Evolutionary conservation across 163 green algal genomes (phyloP), one percentile per base, ranked within the genome.

Genomic region (Picocystis sp.): DNA sequence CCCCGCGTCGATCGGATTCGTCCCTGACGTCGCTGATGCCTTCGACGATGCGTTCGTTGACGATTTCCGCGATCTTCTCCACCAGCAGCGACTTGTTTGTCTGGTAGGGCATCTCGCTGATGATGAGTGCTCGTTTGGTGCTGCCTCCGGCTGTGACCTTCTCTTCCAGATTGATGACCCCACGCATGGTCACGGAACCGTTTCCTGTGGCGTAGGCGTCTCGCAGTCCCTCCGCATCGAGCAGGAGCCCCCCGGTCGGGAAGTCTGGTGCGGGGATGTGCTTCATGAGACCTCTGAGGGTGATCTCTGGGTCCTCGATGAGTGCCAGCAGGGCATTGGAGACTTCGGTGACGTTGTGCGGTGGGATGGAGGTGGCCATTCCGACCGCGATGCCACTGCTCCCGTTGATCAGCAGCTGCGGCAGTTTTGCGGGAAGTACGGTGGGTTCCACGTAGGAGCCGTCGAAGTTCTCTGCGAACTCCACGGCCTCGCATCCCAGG

Each of bases 321-420:
- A 93, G 58, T 1, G 77, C 80, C 22, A 61, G 61, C 15, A 93
- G 61, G 0, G 63, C 87, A 53, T 62, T 34, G 6, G 87, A 72
- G 11, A 94, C 78, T 47, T 86, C 77, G 10, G 49, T 48, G 52
- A 97, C 56, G 72, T 97, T 98, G 75, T 98, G 90, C 0, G 90
- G 86, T 11, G 90, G 90, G 43, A 98, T 93, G 54, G 69, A 78
- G 33, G 89, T 97, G 43, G 90, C 88, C 45, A 96, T 92, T 34
- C 84, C 88, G 25, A 97, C 89, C 11, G 89, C 89, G 50, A 98
- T 97, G 29, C 89, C 89, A 5, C 59, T 64, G 22, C 76, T 66
- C 38, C 89, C 89, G 58, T 98, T 98, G 51, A 97, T 62, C 2
- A 98, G 80, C 43, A 98, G 70, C 47, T 89, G 69, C 1, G 89